phyloP scores from a whole-genome alignment of 805 yeast genomes.

The Candida xyloterini region DNA sequence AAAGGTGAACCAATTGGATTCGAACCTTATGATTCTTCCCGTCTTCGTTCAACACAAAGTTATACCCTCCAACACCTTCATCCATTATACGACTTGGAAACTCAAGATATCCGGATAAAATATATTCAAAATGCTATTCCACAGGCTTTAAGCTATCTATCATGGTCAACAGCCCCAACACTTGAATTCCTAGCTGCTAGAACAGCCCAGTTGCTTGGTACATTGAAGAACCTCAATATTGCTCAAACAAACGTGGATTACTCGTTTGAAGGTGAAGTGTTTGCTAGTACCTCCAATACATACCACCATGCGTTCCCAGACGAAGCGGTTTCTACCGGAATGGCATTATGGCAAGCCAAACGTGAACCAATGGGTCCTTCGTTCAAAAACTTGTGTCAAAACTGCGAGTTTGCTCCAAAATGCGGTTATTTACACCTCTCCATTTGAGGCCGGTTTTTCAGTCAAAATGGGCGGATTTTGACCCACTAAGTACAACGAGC shows the following conservation, averaged over 20 bases:
- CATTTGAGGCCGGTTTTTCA: neutral
- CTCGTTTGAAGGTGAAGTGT: constrained; percentile 42
- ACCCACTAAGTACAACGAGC: neutral
- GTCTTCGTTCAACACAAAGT: constrained; percentile 8
- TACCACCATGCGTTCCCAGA: constrained; percentile 36
- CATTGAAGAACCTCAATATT: constrained; percentile 23
- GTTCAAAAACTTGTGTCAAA: constrained; percentile 42
- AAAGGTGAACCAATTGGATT: constrained; percentile 45
- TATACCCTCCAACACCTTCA: neutral
- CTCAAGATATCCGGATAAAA: constrained; percentile 6
- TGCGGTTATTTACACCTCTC: constrained; percentile 26
- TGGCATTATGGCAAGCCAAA: constrained; percentile 58
- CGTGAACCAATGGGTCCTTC: constrained; percentile 47
- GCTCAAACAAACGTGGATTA: constrained; percentile 49
- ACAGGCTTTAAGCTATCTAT: constrained; percentile 11
- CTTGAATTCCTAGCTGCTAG: constrained; percentile 55
- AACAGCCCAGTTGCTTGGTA: constrained; percentile 40
- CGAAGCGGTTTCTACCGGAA: constrained; percentile 32
- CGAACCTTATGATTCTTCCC: constrained; percentile 36
- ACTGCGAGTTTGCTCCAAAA: constrained; percentile 49
- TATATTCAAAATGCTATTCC: constrained; percentile 13
- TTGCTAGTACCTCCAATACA: constrained; percentile 39
- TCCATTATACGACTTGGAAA: neutral
- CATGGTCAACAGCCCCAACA: constrained; percentile 57
- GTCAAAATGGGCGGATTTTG: neutral